Evolutionary conservation across 2,329 filamentous ascomycete species (phyloP).

Genomic region (Fusarium sarcochroum): DNA sequence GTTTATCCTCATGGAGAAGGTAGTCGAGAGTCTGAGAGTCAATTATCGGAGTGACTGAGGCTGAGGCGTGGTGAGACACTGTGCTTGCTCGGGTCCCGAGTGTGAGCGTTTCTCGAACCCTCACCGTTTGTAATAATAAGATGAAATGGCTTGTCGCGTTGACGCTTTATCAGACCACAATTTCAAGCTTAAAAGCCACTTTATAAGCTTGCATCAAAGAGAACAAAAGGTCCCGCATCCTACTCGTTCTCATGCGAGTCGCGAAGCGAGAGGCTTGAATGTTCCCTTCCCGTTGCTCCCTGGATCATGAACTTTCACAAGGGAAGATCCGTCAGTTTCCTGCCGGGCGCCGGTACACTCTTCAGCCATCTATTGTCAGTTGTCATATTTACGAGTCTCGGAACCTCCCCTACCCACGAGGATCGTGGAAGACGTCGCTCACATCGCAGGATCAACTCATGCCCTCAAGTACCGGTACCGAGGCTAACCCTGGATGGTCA

Average conservation of each 20-base stretch:
- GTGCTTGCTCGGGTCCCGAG: conserved; percentile 29
- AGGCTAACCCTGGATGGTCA: conserved; percentile 24
- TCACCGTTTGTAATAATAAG: conserved; percentile 2
- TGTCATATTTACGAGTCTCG: conserved; percentile 12
- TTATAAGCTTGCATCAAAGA: background rate
- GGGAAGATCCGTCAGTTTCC: background rate
- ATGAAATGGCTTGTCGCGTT: conserved; percentile 7
- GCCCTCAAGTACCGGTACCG: conserved; percentile 30
- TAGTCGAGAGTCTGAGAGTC: no score
- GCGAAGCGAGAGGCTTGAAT: background rate
- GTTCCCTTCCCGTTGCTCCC: background rate
- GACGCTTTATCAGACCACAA: conserved; percentile 13
- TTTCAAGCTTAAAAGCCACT: conserved; percentile 8
- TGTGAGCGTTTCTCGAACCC: conserved; percentile 24
- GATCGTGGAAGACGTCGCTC: background rate
- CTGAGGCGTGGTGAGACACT: background rate
- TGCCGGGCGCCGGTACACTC: background rate
- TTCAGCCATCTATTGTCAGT: background rate
- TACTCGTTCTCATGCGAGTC: background rate
- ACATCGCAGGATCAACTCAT: conserved; percentile 17
- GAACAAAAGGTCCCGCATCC: background rate
- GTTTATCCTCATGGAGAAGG: background rate
- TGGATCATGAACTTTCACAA: conserved; percentile 21
- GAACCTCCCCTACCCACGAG: conserved; percentile 5
- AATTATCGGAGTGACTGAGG: no score